Evolutionary conservation across 2,329 filamentous ascomycete genomes (phyloP), one percentile per base, ranked within the genome.

Genomic region (Curvularia sp.): DNA sequence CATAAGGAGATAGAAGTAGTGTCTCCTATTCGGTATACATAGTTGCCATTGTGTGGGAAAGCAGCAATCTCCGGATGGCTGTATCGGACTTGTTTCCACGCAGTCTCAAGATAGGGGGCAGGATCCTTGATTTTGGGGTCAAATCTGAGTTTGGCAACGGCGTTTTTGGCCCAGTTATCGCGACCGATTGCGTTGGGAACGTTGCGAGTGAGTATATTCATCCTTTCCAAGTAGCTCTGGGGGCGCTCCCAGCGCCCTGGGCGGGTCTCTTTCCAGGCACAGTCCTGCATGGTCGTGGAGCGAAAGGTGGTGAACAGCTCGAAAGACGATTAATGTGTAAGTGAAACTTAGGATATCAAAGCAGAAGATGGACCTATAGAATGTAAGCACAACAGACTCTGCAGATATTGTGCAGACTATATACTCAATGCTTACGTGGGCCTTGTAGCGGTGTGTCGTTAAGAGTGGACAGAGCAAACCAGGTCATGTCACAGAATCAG

Each of bases 71-170:
- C 67, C 2, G 67, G 67, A 41, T 66, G 66, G 52, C 64, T 68
- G 61, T 66, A 70, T 30, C 67, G 64, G n/a, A 70, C 67, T 49
- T 70, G 67, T 51, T 69, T 70, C 67, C 67, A 70, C 9, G 67
- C 67, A 38, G 53, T 57, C 39, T 55, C 51, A 3, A 70, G 59
- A 26, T 64, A 64, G 13, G 52, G 38, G 22, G 53, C 66, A 10
- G 67, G 67, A 28, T 70, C 65, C 31, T 62, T 64, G 24, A 70
- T 55, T 3, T 52, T 41, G 4, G 66, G 64, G 42, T 65, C 44
- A 49, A 70, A 70, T 35, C 63, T 60, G 39, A 70, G 66, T 46
- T 67, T 70, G 18, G 66, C 66, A 33, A 69, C 64, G 13, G 65
- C 67, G 6, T 61, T 69, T 44, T 69, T 70, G 18, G 66, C 67